These are phyloP conservation scores for Leishmania turanica DNA, from an alignment of 208 protist genomes.

Conservation along the genomic window DNA sequence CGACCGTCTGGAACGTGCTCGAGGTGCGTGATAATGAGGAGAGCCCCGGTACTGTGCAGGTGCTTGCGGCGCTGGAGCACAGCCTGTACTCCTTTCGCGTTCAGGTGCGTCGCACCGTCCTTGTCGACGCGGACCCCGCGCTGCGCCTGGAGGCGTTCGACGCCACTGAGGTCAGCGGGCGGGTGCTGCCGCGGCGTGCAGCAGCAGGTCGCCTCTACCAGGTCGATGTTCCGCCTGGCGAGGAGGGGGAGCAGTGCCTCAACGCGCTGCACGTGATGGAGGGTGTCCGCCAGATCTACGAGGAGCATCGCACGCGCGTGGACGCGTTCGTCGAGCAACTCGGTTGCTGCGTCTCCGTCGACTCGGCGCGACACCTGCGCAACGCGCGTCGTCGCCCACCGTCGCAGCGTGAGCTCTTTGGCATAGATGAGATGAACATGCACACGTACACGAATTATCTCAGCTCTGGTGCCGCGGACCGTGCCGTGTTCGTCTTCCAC, in stretches of 20 bases:
- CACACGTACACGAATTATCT: slow-evolving; percentile 54
- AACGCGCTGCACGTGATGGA: slow-evolving; percentile 67
- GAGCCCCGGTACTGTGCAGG: slow-evolving; percentile 50
- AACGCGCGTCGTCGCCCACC: slow-evolving; percentile 39
- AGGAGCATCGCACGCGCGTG: slow-evolving; percentile 58
- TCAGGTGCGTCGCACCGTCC: slow-evolving; percentile 58
- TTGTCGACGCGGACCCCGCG: slow-evolving; percentile 59
- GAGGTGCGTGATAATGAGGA: slow-evolving; percentile 73
- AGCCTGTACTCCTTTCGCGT: slow-evolving; percentile 74
- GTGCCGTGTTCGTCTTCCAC: slow-evolving; percentile 84
- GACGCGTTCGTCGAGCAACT: slow-evolving; percentile 64
- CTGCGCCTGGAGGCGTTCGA: slow-evolving; percentile 19
- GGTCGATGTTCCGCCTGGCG: slow-evolving; percentile 54
- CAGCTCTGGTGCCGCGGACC: slow-evolving; percentile 30
- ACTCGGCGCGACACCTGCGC: slow-evolving; percentile 54
- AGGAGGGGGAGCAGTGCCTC: slow-evolving; percentile 66
- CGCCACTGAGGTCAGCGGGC: slow-evolving; percentile 38
- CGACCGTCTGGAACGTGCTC: slow-evolving; percentile 75
- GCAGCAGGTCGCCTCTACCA: slow-evolving; percentile 48
- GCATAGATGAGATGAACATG: slow-evolving; percentile 67
- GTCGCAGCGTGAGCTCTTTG: slow-evolving; percentile 71
- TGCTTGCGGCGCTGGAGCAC: slow-evolving; percentile 66
- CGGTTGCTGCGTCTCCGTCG: slow-evolving; percentile 71
- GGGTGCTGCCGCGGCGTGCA: slow-evolving; percentile 66
- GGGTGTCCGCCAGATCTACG: slow-evolving; percentile 76